Base-by-base conservation (phyloP, 345 rosid genomes). In the Populus nigra region DNA sequence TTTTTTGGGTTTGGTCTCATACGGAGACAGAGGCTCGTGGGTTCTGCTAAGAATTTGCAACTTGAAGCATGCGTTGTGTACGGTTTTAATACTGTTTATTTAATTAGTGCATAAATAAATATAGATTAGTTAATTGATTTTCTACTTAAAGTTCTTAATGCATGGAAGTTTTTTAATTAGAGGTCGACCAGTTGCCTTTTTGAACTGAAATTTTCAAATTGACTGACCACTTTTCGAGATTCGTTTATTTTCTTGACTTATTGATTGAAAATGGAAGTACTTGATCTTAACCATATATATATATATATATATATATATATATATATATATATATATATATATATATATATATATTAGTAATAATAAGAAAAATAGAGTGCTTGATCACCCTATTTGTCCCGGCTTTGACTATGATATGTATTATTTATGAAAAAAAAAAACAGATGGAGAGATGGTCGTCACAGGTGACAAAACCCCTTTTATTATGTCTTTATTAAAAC, bases 21-120 rank as follows among this genome's bases (percentile, higher is more conserved):
- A 27, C 12, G 81, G 69, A n/a, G 81, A 79, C 81, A 79, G 8
- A 27, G 22, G 23, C 77, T 79, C 27, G 49, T 79, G 81, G 81
- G 62, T 41, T 79, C 39, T n/a, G 33, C 70, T 18, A 17, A 67
- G 11, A 20, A 68, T 43, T 57, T 68, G 67, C 81, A 73, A 68
- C 69, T 73, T 79, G 63, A 73, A 73, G 77, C 81, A 73, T 45
- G 77, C 73, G 69, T 31, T 67, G 39, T 57, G 59, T 65, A 10
- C 62, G 20, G 39, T 13, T 69, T 55, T 62, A 29, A 20, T 20
- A 31, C n/a, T 35, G 50, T 47, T 74, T 31, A 27, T 20, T 15
- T 29, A 25, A 63, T 43, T 38, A 27, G n/a, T 70, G 5, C 43
- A 39, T 39, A 39, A 39, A 53, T 53, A 53, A 53, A 53, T 39